Conservation (phyloP, 208 protist species). For the Trypanosoma lewisi region DNA sequence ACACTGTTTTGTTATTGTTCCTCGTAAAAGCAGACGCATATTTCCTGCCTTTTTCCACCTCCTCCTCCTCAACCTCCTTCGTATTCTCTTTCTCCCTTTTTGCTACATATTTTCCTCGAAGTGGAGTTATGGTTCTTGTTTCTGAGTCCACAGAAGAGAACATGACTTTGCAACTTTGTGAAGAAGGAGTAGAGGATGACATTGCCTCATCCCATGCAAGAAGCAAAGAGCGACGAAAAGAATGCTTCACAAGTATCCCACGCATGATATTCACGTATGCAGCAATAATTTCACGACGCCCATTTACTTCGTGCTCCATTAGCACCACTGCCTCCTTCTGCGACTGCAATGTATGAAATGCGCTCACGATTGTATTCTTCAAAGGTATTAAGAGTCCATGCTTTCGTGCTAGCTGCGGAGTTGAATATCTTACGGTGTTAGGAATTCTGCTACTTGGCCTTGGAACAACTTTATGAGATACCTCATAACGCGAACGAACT, state of each 20-base stretch:
- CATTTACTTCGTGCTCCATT: conserved; percentile 24
- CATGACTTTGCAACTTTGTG: not conserved
- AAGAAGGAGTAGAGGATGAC: not conserved
- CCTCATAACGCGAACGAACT: not conserved
- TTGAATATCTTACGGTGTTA: not conserved
- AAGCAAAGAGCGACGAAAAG: conserved; percentile 10
- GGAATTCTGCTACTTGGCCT: not conserved
- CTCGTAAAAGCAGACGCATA: too few relatives aligned
- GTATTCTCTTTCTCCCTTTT: too few relatives aligned
- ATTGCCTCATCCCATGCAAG: not conserved
- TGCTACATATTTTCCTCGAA: too few relatives aligned
- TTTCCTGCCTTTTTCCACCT: not conserved
- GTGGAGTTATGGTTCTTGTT: too few relatives aligned
- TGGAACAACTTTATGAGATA: not conserved
- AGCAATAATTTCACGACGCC: conserved; percentile 17
- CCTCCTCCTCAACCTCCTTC: not conserved
- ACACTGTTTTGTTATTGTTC: too few relatives aligned
- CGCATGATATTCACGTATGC: conserved; percentile 15
- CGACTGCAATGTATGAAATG: conserved; percentile 14
- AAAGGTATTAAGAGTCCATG: not conserved
- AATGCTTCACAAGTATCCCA: conserved; percentile 7
- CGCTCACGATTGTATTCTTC: conserved; percentile 9
- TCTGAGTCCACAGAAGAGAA: not conserved
- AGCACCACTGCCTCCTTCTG: conserved; percentile 16
- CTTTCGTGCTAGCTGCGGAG: not conserved